A percentile compares a stretch with the other conserved stretches of the same genome.
These are phyloP conservation scores for Colletotrichum sp. DNA, from an alignment of 2,329 filamentous ascomycete species.

Conservation along the genomic window DNA sequence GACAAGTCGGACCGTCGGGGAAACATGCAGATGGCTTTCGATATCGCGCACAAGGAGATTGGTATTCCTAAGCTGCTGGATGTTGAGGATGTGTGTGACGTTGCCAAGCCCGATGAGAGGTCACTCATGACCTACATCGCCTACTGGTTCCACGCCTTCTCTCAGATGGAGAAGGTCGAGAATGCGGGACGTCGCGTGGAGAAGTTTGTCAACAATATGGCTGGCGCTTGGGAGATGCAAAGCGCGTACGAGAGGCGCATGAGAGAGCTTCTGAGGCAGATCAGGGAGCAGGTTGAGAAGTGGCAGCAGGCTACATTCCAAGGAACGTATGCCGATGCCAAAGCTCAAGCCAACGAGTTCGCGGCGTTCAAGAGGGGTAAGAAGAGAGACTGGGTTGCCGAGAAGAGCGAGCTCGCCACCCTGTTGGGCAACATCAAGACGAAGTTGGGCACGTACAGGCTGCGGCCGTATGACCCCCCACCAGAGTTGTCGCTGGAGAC, in stretches of 20 bases:
- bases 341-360: slow-evolving; percentile 82
- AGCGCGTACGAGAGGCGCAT: slow-evolving; percentile 93
- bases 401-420: slow-evolving; percentile 94
- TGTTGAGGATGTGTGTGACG: slow-evolving; percentile 97
- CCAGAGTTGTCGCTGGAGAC: slow-evolving; percentile 81
- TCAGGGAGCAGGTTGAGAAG: slow-evolving; percentile 72
- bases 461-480: slow-evolving; percentile 91
- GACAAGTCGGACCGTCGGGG: slow-evolving; percentile 94
- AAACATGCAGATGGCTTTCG: slow-evolving; percentile 98
- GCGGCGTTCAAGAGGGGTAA: slow-evolving; percentile 87
- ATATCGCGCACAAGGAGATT: slow-evolving; percentile 94
- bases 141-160: slow-evolving; percentile 99
- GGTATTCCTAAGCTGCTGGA: slow-evolving; percentile 95
- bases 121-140: slow-evolving; percentile 99
- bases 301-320: slow-evolving; percentile 87
- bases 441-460: slow-evolving; percentile 91
- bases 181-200: slow-evolving; percentile 95
- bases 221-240: slow-evolving; percentile 99
- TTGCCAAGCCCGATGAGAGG: slow-evolving; percentile 92
- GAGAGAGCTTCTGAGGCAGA: slow-evolving; percentile 77
- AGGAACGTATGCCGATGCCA: slow-evolving; percentile 91
- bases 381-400: slow-evolving; percentile 95
- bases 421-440: slow-evolving; percentile 98
- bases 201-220: slow-evolving; percentile 99
- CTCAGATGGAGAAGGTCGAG: slow-evolving; percentile 97